These are phyloP conservation scores for Pilobolus umbonatus DNA, from an alignment of 192 early-diverging fungal species.

Conservation along the genomic window DNA sequence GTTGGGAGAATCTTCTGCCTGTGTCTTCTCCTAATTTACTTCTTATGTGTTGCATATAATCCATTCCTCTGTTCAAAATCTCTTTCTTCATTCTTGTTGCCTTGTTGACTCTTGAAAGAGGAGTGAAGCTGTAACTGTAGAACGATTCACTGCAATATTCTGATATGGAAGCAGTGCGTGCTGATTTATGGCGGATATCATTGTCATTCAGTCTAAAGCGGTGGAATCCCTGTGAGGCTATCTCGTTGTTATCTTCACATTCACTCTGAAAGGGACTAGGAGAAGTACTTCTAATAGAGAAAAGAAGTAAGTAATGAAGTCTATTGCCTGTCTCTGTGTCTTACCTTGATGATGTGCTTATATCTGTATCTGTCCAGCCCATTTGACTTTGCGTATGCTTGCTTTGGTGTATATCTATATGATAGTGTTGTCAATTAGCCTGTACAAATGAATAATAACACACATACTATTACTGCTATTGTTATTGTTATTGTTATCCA, in stretches of 20 bases:
- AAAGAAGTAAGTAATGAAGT: no score
- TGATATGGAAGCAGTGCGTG: background rate
- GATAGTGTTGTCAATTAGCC: background rate
- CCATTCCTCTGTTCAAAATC: constrained; percentile 16
- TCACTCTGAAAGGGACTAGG: constrained; percentile 3
- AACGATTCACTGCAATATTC: constrained; percentile 24
- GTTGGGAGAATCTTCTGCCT: constrained; percentile 12
- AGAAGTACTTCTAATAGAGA: no score
- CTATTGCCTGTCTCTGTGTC: no score
- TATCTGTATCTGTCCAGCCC: no score
- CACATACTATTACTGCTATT: background rate
- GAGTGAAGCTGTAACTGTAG: constrained; percentile 30
- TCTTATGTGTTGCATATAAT: constrained; percentile 22
- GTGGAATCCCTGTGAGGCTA: constrained; percentile 4
- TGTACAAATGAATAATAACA: background rate
- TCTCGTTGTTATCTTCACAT: background rate
- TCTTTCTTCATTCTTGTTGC: constrained; percentile 12
- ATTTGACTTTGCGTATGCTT: no score
- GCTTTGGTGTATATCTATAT: no score
- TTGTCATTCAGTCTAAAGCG: background rate
- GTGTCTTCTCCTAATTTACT: background rate
- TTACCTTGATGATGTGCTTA: no score
- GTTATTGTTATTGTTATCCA: background rate
- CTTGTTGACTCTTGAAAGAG: constrained; percentile 6
- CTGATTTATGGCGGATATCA: background rate